phyloP scores from a whole-genome alignment of 1,284 basidiomycete genomes.

The Peniophora sp. region DNA sequence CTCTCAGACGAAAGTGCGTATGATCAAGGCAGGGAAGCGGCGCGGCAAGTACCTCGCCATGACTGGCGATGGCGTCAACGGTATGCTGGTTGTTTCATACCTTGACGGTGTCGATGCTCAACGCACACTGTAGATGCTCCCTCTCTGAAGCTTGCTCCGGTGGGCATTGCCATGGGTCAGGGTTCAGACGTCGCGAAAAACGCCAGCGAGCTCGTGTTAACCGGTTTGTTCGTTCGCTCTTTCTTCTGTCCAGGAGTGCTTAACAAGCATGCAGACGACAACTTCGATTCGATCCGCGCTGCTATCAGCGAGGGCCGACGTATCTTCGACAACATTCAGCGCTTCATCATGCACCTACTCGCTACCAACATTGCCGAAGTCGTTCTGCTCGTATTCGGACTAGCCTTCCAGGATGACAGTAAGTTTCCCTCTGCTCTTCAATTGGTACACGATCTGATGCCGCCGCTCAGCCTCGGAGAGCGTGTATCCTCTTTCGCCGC shows the following conservation, averaged over 20 bases:
- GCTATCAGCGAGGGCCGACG: constrained; percentile 60
- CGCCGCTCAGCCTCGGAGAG: background rate
- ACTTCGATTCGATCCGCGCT: constrained; percentile 64
- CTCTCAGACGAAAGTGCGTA: constrained; percentile 32
- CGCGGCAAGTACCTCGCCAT: constrained; percentile 38
- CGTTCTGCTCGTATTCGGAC: constrained; percentile 50
- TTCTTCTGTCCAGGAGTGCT: background rate
- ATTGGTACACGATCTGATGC: background rate
- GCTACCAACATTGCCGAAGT: constrained; percentile 58
- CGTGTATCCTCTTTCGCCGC: constrained; percentile 63
- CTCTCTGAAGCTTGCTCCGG: constrained; percentile 50
- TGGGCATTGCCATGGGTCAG: constrained; percentile 67
- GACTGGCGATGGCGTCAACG: constrained; percentile 17
- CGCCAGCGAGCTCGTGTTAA: constrained; percentile 54
- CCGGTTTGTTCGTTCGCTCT: constrained; percentile 20
- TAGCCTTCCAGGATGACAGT: constrained; percentile 55
- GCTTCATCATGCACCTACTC: constrained; percentile 40
- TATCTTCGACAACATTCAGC: constrained; percentile 36
- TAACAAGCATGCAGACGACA: constrained; percentile 36
- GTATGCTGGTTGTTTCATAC: background rate
- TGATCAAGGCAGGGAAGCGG: constrained; percentile 52
- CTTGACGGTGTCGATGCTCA: too few relatives aligned
- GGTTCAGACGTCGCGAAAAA: constrained; percentile 68
- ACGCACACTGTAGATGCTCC: constrained; percentile 52
- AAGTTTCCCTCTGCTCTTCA: constrained; percentile 28